These are phyloP conservation scores for Blastocystis sp. DNA, from an alignment of 352 stramenopile species.

Conservation along the genomic window DNA sequence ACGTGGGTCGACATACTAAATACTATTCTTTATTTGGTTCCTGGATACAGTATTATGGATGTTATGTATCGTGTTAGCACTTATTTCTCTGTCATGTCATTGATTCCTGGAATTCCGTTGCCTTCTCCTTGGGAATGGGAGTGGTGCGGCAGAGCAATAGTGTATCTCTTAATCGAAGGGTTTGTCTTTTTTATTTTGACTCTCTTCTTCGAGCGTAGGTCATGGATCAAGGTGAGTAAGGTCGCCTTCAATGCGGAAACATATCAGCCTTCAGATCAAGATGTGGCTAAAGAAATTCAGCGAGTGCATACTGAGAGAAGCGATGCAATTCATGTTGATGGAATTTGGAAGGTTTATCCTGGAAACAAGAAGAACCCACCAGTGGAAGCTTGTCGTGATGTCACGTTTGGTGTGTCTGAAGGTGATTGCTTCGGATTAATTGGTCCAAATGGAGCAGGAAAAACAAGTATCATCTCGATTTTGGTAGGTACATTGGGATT, in stretches of 20 bases:
- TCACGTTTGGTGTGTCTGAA: slow-evolving; percentile 70
- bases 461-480: slow-evolving; percentile 75
- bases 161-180: slow-evolving; percentile 63
- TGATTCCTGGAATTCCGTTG: not conserved
- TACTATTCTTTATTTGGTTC: slow-evolving; percentile 13
- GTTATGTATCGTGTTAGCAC: not conserved
- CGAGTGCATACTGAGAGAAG: slow-evolving; percentile 52
- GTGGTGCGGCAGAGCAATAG: slow-evolving; percentile 63
- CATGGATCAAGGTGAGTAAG: slow-evolving; percentile 61
- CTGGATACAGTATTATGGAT: not conserved
- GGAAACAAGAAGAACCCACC: slow-evolving; percentile 73
- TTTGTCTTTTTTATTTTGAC: slow-evolving; percentile 63
- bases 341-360: slow-evolving; percentile 67
- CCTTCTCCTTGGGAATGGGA: slow-evolving; percentile 66
- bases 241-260: not conserved
- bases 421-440: slow-evolving; percentile 72
- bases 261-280: slow-evolving; percentile 64
- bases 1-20: not conserved
- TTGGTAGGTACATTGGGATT: slow-evolving; percentile 66
- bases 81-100: not conserved
- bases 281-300: slow-evolving; percentile 66
- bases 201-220: slow-evolving; percentile 64
- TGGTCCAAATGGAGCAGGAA: slow-evolving; percentile 72
- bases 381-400: slow-evolving; percentile 73
- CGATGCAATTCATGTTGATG: slow-evolving; percentile 63